Conservation (phyloP, 106 monocot genomes). For the Dioscorea alata region DNA sequence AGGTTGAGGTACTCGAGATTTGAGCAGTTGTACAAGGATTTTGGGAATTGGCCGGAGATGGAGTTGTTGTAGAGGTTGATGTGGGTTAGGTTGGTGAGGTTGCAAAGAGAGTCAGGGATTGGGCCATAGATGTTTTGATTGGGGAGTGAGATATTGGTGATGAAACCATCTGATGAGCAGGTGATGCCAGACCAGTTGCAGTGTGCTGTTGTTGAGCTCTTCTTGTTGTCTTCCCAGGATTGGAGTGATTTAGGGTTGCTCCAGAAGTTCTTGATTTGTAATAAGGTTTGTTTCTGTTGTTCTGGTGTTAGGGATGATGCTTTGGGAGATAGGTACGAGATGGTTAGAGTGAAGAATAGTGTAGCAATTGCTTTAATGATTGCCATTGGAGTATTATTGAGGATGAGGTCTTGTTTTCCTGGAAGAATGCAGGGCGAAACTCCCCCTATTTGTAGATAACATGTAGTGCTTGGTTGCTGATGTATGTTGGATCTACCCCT, state of each 20-base stretch:
- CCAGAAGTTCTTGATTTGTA: slow-evolving; percentile 37
- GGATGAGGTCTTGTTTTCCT: too few species aligned
- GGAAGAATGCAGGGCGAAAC: too few species aligned
- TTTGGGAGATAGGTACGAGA: neutral
- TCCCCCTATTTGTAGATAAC: too few species aligned
- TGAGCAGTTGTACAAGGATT: slow-evolving; percentile 23
- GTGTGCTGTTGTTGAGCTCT: slow-evolving; percentile 14
- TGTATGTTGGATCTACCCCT: too few species aligned
- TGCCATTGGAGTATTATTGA: too few species aligned
- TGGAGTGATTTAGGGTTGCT: slow-evolving; percentile 18
- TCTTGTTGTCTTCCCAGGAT: slow-evolving; percentile 20
- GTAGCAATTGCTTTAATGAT: too few species aligned
- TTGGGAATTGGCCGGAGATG: slow-evolving; percentile 41
- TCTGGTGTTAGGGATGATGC: slow-evolving; percentile 8
- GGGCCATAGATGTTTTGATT: slow-evolving; percentile 1
- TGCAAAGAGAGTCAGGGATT: slow-evolving; percentile 39
- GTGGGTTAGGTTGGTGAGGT: slow-evolving; percentile 35
- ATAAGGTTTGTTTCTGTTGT: slow-evolving; percentile 31
- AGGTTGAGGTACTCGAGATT: slow-evolving; percentile 44
- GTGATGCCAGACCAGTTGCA: slow-evolving; percentile 38
- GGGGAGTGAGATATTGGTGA: slow-evolving; percentile 21
- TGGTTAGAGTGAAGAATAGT: slow-evolving; percentile 2
- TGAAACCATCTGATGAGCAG: slow-evolving; percentile 20
- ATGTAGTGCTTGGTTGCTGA: too few species aligned
- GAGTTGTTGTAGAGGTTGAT: slow-evolving; percentile 50